Percentiles rank a stretch among this genome's conserved stretches.
phyloP scores from a whole-genome alignment of 139 green algal species.

The Chlorella sp. region DNA sequence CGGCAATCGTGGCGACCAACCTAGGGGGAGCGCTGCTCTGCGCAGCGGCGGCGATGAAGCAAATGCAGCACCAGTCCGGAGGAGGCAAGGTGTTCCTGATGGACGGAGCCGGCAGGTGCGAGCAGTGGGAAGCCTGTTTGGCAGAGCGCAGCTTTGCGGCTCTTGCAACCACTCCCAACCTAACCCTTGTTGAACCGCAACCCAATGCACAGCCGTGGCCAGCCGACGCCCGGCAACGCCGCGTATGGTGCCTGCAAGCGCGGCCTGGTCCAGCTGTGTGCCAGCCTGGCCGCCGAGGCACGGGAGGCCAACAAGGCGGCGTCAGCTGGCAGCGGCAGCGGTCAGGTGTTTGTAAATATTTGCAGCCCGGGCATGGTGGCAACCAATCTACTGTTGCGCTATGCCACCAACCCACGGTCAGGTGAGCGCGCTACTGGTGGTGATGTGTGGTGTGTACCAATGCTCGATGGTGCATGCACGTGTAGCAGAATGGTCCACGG shows the following conservation, averaged over 20 bases:
- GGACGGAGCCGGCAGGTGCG: slow-evolving; percentile 44
- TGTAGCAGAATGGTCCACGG: neutral
- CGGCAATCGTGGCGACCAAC: slow-evolving; percentile 49
- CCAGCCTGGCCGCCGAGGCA: slow-evolving; percentile 50
- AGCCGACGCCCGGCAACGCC: slow-evolving; percentile 39
- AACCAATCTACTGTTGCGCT: slow-evolving; percentile 50
- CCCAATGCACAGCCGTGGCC: slow-evolving; percentile 15
- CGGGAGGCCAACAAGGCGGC: slow-evolving; percentile 19
- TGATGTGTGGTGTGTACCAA: too few species aligned
- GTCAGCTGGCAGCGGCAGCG: neutral
- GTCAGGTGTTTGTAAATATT: neutral
- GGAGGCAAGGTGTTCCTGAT: slow-evolving; percentile 57
- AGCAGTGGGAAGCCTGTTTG: neutral
- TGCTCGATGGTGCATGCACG: neutral
- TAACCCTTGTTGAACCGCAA: neutral
- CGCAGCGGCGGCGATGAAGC: slow-evolving; percentile 20
- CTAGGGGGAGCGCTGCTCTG: slow-evolving; percentile 37
- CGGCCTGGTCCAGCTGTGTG: slow-evolving; percentile 45
- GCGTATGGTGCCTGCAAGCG: slow-evolving; percentile 52
- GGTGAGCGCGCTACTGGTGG: slow-evolving; percentile 17
- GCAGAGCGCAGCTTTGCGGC: neutral
- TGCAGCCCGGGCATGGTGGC: slow-evolving; percentile 54
- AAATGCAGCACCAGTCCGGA: slow-evolving; percentile 34
- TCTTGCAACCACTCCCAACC: neutral
- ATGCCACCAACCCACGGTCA: slow-evolving; percentile 26